Evolutionary conservation across 345 rosid species (phyloP).

Genomic region (Dipteronia sinensis): DNA sequence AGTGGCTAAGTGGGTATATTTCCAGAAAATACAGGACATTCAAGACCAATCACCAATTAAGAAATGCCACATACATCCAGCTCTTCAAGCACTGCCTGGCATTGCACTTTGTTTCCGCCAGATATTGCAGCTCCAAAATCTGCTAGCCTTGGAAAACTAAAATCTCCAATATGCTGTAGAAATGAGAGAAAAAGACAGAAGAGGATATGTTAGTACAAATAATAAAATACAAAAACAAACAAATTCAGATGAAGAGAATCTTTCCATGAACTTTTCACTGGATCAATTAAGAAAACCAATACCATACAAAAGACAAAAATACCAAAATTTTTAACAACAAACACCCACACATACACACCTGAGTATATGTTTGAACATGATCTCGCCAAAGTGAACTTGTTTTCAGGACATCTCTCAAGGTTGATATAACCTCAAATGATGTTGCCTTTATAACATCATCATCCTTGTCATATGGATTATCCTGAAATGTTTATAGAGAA

Average conservation of each 20-base stretch:
- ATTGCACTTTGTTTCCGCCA: conserved; percentile 82
- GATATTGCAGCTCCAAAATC: conserved; percentile 99
- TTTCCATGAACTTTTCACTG: conserved; percentile 2
- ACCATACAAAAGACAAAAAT: not conserved
- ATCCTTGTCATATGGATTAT: conserved; percentile 84
- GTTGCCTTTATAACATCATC: conserved; percentile 95
- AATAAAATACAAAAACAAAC: not conserved
- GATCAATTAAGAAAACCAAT: not conserved
- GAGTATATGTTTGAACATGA: conserved; percentile 91
- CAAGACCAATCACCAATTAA: conserved; percentile 2
- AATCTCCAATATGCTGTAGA: conserved; percentile 93
- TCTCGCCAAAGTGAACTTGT: conserved; percentile 94
- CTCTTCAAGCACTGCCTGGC: conserved; percentile 96
- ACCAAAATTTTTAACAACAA: not conserved
- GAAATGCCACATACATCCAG: conserved; percentile 72
- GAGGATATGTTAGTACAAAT: not conserved
- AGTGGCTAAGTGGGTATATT: not conserved
- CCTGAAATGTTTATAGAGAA: conserved; percentile 48
- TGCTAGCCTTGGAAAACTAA: conserved; percentile 83
- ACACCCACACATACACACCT: conserved; percentile 57
- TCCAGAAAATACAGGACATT: conserved; percentile 3
- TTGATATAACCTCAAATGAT: conserved; percentile 93
- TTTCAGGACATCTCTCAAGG: conserved; percentile 86
- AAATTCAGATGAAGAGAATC: not conserved
- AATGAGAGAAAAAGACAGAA: conserved; percentile 3